A percentile compares a stretch with the other conserved stretches of the same genome.
phyloP scores from a whole-genome alignment of 352 stramenopile species.

The Globisporangium spinosum region DNA sequence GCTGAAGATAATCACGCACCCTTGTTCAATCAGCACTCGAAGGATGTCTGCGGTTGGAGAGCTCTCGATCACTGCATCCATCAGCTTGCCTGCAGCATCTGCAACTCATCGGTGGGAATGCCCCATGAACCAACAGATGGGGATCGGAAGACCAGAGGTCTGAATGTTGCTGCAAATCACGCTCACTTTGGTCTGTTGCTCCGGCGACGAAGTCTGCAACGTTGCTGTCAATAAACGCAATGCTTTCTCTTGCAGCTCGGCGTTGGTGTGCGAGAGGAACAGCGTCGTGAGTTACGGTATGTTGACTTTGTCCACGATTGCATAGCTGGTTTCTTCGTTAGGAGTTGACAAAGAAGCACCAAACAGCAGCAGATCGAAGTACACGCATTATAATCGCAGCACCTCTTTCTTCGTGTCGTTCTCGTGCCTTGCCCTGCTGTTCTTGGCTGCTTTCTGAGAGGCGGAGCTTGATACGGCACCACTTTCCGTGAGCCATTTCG shows the following conservation, averaged over 20 bases:
- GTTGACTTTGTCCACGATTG: neutral
- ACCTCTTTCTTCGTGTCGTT: neutral
- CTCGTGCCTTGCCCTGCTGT: neutral
- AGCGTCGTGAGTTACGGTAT: neutral
- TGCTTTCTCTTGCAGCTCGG: slow-evolving; percentile 13
- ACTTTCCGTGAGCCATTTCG: slow-evolving; percentile 2
- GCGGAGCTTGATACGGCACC: neutral
- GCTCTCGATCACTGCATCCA: slow-evolving; percentile 1
- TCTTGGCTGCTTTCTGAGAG: neutral
- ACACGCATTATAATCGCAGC: slow-evolving; percentile 1
- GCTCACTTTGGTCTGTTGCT: neutral
- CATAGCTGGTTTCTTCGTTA: neutral
- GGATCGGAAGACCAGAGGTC: slow-evolving; percentile 11
- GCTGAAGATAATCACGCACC: slow-evolving; percentile 6
- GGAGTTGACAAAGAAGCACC: neutral
- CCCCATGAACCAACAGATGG: slow-evolving; percentile 16
- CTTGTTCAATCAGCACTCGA: slow-evolving; percentile 16
- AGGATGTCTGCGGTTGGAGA: slow-evolving; percentile 7
- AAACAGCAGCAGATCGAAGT: slow-evolving; percentile 8
- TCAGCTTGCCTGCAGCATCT: neutral
- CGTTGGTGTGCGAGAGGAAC: slow-evolving; percentile 5
- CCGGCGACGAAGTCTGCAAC: neutral
- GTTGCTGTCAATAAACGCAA: neutral
- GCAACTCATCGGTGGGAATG: slow-evolving; percentile 5
- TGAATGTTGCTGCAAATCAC: slow-evolving; percentile 4